Percentiles rank a stretch among this genome's conserved stretches.
These are phyloP conservation scores for Mycena citricolor DNA, from an alignment of 1,284 basidiomycete species.

Conservation along the genomic window DNA sequence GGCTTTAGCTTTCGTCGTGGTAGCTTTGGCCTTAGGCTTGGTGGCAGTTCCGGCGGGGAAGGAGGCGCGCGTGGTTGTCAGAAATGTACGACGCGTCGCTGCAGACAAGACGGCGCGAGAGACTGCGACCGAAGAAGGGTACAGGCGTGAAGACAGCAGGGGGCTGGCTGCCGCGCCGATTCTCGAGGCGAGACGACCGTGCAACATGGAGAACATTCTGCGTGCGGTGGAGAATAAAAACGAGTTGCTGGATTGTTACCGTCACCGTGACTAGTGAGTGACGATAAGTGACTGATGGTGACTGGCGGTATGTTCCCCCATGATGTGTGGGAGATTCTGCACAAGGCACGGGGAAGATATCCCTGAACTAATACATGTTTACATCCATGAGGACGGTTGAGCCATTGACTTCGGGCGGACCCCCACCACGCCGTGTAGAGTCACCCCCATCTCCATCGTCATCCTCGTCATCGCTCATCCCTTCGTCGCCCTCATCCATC, in stretches of 20 bases:
- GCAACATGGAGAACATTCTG: constrained; percentile 12
- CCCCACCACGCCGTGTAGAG: too few species aligned
- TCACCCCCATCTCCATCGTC: too few species aligned
- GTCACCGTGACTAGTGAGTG: too few species aligned
- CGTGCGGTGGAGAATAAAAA: too few species aligned
- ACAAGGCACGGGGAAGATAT: too few species aligned
- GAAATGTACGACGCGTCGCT: constrained; percentile 11
- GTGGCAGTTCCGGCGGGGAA: constrained; percentile 1
- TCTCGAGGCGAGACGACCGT: constrained; percentile 1
- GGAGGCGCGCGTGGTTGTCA: constrained; percentile 3
- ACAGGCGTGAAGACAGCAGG: background rate
- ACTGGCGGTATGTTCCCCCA: too few species aligned
- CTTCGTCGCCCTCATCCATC: constrained; percentile 30
- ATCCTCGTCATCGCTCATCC: constrained; percentile 37
- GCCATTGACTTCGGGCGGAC: too few species aligned
- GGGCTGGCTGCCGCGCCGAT: background rate
- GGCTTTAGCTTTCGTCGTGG: background rate
- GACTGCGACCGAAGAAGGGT: background rate
- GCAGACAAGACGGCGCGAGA: constrained; percentile 5
- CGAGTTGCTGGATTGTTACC: too few species aligned
- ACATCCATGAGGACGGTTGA: too few species aligned
- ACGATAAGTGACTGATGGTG: too few species aligned
- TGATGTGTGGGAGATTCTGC: too few species aligned
- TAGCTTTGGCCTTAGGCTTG: background rate
- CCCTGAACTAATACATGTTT: too few species aligned